Conservation (phyloP, 805 yeast species). For the Blastobotrys terrestris region DNA sequence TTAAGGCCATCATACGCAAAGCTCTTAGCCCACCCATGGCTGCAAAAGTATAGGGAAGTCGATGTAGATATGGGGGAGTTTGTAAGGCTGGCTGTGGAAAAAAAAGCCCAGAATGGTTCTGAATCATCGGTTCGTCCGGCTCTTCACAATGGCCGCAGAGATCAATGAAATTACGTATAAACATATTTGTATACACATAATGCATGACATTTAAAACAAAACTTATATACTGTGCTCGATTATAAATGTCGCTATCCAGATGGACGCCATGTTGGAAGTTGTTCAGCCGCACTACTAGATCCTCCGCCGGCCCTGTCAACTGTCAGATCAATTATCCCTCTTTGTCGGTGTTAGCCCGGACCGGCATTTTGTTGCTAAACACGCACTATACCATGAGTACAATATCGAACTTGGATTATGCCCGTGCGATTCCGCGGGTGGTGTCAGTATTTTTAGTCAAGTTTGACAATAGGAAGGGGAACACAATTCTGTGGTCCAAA, state of each 20-base stretch:
- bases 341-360: too few species aligned
- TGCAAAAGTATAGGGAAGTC: slow-evolving; percentile 44
- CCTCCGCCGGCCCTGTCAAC: too few species aligned
- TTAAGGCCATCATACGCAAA: slow-evolving; percentile 75
- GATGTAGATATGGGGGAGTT: slow-evolving; percentile 36
- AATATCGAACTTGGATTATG: neutral
- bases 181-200: neutral
- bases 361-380: too few species aligned
- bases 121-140: slow-evolving; percentile 6
- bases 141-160: slow-evolving; percentile 8
- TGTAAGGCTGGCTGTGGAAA: slow-evolving; percentile 23
- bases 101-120: neutral
- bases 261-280: too few species aligned
- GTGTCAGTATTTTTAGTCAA: slow-evolving; percentile 40
- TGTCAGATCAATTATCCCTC: too few species aligned
- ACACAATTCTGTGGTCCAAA: slow-evolving; percentile 41
- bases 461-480: slow-evolving; percentile 49
- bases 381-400: too few species aligned
- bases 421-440: slow-evolving; percentile 2
- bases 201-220: neutral
- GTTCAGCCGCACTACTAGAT: too few species aligned
- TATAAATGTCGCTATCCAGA: too few species aligned
- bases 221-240: too few species aligned
- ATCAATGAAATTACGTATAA: neutral
- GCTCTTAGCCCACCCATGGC: slow-evolving; percentile 80